Evolutionary conservation across 148 eudicot genomes (phyloP).

Genomic region (Vaccinium corymbosum): DNA sequence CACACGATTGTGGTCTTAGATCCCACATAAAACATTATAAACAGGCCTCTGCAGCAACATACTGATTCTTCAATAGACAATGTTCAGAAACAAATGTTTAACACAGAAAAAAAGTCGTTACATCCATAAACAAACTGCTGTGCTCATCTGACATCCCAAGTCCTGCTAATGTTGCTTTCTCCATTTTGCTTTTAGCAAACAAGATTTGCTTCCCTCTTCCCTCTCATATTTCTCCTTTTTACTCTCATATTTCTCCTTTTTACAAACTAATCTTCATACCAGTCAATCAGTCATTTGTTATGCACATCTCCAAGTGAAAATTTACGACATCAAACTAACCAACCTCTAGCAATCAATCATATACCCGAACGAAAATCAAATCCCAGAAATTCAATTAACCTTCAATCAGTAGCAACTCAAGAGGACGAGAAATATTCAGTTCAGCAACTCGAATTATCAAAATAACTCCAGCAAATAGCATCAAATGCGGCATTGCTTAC

Average conservation of each 20-base stretch:
- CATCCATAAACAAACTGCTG: neutral
- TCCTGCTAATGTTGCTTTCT: neutral
- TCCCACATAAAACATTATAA: conserved; percentile 6
- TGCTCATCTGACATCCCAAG: neutral
- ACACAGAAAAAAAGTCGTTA: neutral
- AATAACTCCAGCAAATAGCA: conserved; percentile 8
- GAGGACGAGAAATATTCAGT: neutral
- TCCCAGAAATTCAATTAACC: neutral
- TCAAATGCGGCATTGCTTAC: conserved; percentile 46
- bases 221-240: neutral
- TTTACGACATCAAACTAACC: neutral
- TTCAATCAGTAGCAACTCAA: neutral
- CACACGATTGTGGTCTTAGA: neutral
- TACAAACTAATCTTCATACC: neutral
- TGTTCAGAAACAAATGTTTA: neutral
- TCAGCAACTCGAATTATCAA: neutral
- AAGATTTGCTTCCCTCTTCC: neutral
- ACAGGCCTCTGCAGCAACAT: neutral
- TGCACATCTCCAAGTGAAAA: neutral
- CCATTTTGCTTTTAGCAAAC: neutral
- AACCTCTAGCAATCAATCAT: neutral
- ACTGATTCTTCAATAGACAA: neutral
- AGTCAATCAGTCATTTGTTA: neutral
- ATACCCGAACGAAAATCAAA: neutral
- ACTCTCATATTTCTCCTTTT: neutral